Percentiles rank a stretch among this genome's conserved stretches.
phyloP scores from a whole-genome alignment of 2,329 filamentous ascomycete genomes.

The Zarea fungicola region DNA sequence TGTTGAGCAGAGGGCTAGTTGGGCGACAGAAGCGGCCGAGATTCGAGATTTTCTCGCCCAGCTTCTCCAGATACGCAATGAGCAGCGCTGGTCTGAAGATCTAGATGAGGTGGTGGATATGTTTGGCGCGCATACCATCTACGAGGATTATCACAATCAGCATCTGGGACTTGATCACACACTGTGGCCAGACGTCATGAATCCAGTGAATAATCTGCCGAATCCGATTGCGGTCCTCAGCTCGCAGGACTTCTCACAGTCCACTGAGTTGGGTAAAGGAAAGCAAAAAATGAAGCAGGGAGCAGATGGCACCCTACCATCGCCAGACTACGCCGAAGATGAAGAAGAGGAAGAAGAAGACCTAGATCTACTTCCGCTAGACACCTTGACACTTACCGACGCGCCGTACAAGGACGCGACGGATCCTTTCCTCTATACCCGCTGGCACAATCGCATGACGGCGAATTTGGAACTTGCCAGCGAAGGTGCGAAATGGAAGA shows the following conservation, averaged over 20 bases:
- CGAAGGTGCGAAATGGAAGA: neutral
- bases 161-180: slow-evolving; percentile 14
- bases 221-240: neutral
- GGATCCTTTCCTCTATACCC: slow-evolving; percentile 3
- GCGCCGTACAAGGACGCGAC: neutral
- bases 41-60: slow-evolving; percentile 35
- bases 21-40: slow-evolving; percentile 32
- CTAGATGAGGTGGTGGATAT: slow-evolving; percentile 28
- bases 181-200: neutral
- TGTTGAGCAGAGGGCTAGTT: slow-evolving; percentile 34
- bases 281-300: neutral
- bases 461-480: neutral
- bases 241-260: slow-evolving; percentile 7
- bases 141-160: slow-evolving; percentile 31
- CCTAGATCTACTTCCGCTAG: neutral
- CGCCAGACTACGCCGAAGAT: neutral
- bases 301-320: neutral
- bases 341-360: neutral
- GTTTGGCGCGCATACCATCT: slow-evolving; percentile 29
- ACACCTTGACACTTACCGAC: neutral
- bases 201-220: neutral
- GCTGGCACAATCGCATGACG: neutral
- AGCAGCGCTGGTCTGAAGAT: slow-evolving; percentile 25
- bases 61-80: slow-evolving; percentile 21
- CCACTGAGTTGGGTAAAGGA: neutral